phyloP scores from a whole-genome alignment of 1,284 basidiomycete species.

The Pseudozyma sp. region DNA sequence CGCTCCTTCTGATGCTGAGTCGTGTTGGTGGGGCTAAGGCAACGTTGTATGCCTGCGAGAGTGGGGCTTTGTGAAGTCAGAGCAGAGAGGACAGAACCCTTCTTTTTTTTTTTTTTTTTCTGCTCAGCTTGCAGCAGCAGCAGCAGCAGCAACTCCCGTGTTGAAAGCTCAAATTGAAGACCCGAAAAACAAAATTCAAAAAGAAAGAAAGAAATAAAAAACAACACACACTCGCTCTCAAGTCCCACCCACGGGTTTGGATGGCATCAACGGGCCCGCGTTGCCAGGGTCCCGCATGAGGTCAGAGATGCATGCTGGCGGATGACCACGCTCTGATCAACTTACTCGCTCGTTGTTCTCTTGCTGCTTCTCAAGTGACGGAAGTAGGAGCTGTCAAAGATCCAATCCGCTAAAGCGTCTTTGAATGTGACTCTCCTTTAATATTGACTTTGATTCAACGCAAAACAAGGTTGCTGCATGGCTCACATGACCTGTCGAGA shows the following conservation, averaged over 20 bases:
- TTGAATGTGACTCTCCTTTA: too few relatives aligned
- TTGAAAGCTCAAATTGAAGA: constrained; percentile 6
- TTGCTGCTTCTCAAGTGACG: too few relatives aligned
- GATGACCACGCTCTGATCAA: background rate
- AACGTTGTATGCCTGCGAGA: background rate
- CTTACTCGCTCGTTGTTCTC: too few relatives aligned
- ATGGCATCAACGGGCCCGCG: constrained; percentile 12
- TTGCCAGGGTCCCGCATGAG: constrained; percentile 6
- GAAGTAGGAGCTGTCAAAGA: too few relatives aligned
- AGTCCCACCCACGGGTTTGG: too few relatives aligned
- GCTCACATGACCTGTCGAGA: background rate
- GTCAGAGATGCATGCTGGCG: too few relatives aligned
- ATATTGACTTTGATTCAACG: background rate
- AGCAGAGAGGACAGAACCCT: background rate
- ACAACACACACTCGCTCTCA: background rate
- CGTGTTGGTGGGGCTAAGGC: constrained; percentile 5
- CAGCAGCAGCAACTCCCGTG: background rate
- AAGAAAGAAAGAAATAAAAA: constrained; percentile 3
- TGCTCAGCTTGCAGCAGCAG: background rate
- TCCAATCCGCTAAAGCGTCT: too few relatives aligned
- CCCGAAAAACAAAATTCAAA: constrained; percentile 2
- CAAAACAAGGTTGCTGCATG: background rate
- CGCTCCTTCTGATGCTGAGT: background rate
- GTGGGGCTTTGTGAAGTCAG: background rate
- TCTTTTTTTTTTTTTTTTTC: background rate